A percentile compares a stretch with the other conserved stretches of the same genome.
Conservation (phyloP, 78 protist genomes). For the Dictyostelium purpureum region DNA sequence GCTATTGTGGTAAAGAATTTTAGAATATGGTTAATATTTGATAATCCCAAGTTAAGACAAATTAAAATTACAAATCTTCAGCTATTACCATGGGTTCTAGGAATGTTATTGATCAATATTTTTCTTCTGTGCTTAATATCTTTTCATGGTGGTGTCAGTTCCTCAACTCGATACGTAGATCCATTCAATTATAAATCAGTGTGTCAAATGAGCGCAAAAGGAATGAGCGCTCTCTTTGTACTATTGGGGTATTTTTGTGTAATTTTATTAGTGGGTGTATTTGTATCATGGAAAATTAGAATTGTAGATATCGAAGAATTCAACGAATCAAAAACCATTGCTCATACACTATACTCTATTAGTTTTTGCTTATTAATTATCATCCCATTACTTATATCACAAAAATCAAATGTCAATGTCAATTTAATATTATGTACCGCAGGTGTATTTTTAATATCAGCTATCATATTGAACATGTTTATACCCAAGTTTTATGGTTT, state of each 20-base stretch:
- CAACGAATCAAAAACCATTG: constrained; percentile 19
- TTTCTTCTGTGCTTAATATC: constrained; percentile 7
- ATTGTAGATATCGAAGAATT: constrained; percentile 46
- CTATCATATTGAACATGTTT: background rate
- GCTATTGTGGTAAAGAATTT: constrained; percentile 40
- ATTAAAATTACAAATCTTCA: constrained; percentile 63
- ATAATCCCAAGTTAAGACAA: constrained; percentile 6
- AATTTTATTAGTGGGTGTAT: constrained; percentile 3
- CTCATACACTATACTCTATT: background rate
- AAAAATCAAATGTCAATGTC: background rate
- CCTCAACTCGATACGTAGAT: background rate
- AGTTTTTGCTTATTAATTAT: background rate
- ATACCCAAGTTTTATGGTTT: constrained; percentile 13
- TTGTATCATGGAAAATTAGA: constrained; percentile 66
- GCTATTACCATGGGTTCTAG: constrained; percentile 45
- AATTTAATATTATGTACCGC: constrained; percentile 7
- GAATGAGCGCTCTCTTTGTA: background rate
- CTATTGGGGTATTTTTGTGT: constrained; percentile 33
- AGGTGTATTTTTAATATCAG: background rate
- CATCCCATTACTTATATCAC: background rate
- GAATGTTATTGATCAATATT: background rate
- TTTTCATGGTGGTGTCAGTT: background rate
- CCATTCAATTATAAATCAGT: background rate
- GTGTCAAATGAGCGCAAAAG: background rate
- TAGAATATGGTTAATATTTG: constrained; percentile 48